These are phyloP conservation scores for Amphirosellinia nigrospora DNA, from an alignment of 495 filamentous ascomycete genomes.

Conservation along the genomic window DNA sequence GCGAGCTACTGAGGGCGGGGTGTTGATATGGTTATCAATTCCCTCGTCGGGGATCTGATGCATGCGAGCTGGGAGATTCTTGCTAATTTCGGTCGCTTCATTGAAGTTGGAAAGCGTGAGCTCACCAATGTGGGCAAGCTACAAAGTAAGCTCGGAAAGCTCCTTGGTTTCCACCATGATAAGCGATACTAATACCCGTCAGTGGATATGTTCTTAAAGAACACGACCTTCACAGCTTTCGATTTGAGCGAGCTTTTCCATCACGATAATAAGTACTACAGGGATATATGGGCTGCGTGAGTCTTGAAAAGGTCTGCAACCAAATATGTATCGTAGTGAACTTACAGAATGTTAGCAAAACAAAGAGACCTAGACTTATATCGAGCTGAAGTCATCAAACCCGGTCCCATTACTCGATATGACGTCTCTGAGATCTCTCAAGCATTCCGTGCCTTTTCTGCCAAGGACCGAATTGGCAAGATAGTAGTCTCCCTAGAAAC, in stretches of 20 bases:
- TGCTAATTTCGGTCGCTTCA: conserved; percentile 56
- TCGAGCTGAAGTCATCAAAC: too few relatives aligned
- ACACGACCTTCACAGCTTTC: conserved; percentile 25
- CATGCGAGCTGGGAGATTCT: conserved; percentile 52
- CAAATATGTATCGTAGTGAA: too few relatives aligned
- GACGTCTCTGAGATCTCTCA: conserved; percentile 20
- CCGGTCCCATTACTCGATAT: conserved; percentile 25
- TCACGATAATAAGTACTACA: conserved; percentile 10
- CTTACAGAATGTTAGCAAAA: too few relatives aligned
- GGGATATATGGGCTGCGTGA: not conserved
- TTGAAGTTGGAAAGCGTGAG: conserved; percentile 58
- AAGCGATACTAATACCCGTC: too few relatives aligned
- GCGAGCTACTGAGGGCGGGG: conserved; percentile 50
- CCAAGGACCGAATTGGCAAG: conserved; percentile 55
- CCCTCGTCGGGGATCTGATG: conserved; percentile 57
- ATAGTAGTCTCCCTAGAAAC: conserved; percentile 52
- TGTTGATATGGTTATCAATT: conserved; percentile 62
- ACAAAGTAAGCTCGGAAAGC: too few relatives aligned
- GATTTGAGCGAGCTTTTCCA: conserved; percentile 33
- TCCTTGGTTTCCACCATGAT: too few relatives aligned
- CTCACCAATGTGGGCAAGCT: conserved; percentile 34
- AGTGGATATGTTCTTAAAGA: conserved; percentile 42
- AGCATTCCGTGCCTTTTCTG: conserved; percentile 31
- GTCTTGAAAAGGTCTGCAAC: too few relatives aligned
- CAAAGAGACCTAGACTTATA: too few relatives aligned